Conservation (phyloP, 2,329 filamentous ascomycete species). For the Knufia petricola region DNA sequence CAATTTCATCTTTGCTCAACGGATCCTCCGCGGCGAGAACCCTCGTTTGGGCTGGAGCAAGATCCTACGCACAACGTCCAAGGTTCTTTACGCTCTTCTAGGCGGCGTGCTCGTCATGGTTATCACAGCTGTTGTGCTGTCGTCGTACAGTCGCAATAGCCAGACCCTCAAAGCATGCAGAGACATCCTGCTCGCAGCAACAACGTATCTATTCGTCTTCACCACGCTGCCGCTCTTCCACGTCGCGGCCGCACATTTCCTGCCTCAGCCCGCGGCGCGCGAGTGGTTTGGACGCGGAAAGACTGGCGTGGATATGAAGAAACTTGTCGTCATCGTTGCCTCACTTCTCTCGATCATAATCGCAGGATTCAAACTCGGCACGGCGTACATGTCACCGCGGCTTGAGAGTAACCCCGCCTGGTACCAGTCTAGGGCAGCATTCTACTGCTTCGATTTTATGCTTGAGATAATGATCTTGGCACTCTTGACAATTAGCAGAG, state of each 20-base stretch:
- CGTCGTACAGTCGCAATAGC: constrained; percentile 54
- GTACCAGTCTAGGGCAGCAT: constrained; percentile 61
- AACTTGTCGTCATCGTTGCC: constrained; percentile 52
- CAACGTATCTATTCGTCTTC: constrained; percentile 52
- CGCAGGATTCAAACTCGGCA: constrained; percentile 58
- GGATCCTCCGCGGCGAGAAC: constrained; percentile 64
- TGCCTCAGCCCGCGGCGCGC: constrained; percentile 35
- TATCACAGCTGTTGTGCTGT: constrained; percentile 55
- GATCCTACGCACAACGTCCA: constrained; percentile 44
- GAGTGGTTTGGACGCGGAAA: constrained; percentile 59
- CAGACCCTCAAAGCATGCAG: constrained; percentile 45
- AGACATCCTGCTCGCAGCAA: constrained; percentile 54
- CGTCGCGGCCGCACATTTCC: constrained; percentile 37
- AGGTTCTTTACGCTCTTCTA: constrained; percentile 49
- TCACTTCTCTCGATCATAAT: constrained; percentile 55
- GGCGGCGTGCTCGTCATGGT: constrained; percentile 53
- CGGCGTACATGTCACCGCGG: constrained; percentile 43
- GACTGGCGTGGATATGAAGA: constrained; percentile 58
- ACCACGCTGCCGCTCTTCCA: constrained; percentile 58
- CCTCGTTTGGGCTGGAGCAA: constrained; percentile 61
- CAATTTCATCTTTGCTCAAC: constrained; percentile 68
- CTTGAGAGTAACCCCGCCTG: constrained; percentile 50
- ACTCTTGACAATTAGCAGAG: constrained; percentile 55
- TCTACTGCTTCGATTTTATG: constrained; percentile 69
- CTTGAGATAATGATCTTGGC: constrained; percentile 62